phyloP scores from a whole-genome alignment of 805 yeast genomes.

The Candida chilensis region DNA sequence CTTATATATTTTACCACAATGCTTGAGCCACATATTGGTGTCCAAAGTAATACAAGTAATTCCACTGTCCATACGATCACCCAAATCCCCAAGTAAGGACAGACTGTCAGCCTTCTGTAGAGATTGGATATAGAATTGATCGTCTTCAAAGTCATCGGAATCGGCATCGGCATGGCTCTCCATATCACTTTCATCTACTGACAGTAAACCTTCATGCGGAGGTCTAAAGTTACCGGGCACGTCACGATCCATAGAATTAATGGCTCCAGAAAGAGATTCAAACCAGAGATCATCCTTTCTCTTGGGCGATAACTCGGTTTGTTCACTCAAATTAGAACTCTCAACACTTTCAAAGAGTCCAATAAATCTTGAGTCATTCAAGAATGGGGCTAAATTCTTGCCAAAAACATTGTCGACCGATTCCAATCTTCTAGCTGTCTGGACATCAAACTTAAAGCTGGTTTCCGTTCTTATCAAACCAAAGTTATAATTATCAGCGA shows the following conservation, averaged over 20 bases:
- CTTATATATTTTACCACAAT: conserved; percentile 69
- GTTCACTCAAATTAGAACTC: conserved; percentile 14
- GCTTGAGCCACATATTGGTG: conserved; percentile 75
- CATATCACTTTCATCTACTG: background rate
- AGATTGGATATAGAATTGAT: background rate
- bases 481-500: conserved; percentile 43
- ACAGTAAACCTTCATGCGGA: no score
- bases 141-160: conserved; percentile 8
- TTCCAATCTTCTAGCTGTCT: conserved; percentile 3
- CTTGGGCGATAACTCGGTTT: background rate
- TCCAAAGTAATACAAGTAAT: conserved; percentile 57
- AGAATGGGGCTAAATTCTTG: conserved; percentile 3
- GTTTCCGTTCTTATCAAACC: conserved; percentile 42
- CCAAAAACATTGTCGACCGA: conserved; percentile 1
- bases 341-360: conserved; percentile 25
- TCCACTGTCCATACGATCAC: conserved; percentile 47
- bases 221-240: no score
- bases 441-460: conserved; percentile 31
- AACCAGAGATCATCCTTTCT: background rate
- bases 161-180: background rate
- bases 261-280: no score
- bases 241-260: no score
- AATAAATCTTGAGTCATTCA: conserved; percentile 28
- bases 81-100: conserved; percentile 37
- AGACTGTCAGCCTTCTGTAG: background rate